A percentile compares a stretch with the other conserved stretches of the same genome.
Conservation (phyloP, 2,329 filamentous ascomycete species). For the Trichophyton schoenleinii region DNA sequence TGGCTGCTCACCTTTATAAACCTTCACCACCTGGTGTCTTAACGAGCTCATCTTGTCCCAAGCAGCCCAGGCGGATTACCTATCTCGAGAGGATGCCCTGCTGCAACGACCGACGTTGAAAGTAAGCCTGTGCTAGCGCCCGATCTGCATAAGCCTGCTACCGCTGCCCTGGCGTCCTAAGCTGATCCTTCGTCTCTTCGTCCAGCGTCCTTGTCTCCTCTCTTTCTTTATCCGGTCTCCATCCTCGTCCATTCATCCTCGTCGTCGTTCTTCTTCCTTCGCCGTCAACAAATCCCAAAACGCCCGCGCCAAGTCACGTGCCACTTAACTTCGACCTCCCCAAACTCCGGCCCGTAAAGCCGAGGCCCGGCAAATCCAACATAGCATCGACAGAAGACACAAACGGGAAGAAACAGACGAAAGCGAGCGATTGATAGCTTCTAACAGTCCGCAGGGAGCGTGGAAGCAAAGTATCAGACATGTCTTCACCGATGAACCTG, state of each 20-base stretch:
- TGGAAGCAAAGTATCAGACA: not conserved
- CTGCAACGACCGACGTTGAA: not conserved
- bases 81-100: too few relatives aligned
- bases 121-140: not conserved
- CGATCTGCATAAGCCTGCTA: not conserved
- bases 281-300: too few relatives aligned
- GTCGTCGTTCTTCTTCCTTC: not conserved
- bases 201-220: not conserved
- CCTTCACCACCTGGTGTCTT: slow-evolving; percentile 63
- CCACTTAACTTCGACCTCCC: not conserved
- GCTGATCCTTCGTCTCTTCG: not conserved
- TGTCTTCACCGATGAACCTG: not conserved
- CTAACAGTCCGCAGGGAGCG: not conserved
- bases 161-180: not conserved
- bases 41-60: slow-evolving; percentile 41
- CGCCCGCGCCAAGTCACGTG: not conserved
- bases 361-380: not conserved
- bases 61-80: not conserved
- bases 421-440: not conserved
- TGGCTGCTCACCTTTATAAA: slow-evolving; percentile 64
- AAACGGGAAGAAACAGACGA: not conserved
- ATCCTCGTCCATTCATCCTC: not conserved
- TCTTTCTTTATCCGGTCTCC: not conserved
- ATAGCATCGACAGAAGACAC: not conserved
- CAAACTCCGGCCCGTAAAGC: not conserved